These are phyloP conservation scores for Curvularia hawaiiensis DNA, from an alignment of 2,329 filamentous ascomycete genomes.

Conservation along the genomic window DNA sequence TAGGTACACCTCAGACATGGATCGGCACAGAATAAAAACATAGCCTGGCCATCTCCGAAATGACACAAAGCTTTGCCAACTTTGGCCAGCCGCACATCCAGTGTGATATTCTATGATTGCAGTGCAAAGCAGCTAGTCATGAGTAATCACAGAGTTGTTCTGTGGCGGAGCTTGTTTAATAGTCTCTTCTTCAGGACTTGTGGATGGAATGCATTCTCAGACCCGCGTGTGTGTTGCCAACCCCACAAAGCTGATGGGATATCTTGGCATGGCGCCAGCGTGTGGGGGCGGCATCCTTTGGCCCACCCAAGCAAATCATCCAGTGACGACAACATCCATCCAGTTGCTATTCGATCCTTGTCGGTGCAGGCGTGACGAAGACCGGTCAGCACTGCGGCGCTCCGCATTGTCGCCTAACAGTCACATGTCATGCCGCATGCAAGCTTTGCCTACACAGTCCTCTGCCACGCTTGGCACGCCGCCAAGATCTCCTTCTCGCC, in stretches of 20 bases:
- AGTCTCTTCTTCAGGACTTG: neutral
- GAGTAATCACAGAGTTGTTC: neutral
- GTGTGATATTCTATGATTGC: neutral
- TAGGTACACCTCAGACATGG: neutral
- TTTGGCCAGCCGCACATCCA: neutral
- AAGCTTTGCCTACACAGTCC: neutral
- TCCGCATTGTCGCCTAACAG: neutral
- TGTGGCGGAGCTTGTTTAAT: neutral
- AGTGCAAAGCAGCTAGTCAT: neutral
- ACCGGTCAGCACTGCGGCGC: conserved; percentile 2
- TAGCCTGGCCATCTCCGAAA: too few relatives aligned
- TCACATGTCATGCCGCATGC: conserved; percentile 1
- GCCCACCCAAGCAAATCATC: neutral
- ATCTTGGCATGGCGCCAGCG: conserved; percentile 5
- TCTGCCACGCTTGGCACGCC: conserved; percentile 7
- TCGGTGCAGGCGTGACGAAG: neutral
- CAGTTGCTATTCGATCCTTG: neutral
- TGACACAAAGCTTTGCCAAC: neutral
- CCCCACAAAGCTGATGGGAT: neutral
- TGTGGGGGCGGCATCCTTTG: neutral
- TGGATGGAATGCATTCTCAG: neutral
- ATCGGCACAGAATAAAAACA: neutral
- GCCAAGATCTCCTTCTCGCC: neutral
- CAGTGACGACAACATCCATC: neutral
- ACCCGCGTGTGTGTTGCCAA: neutral